These are phyloP conservation scores for Vitis hybrid DNA, from an alignment of 177 flowering plant genomes.

Conservation along the genomic window DNA sequence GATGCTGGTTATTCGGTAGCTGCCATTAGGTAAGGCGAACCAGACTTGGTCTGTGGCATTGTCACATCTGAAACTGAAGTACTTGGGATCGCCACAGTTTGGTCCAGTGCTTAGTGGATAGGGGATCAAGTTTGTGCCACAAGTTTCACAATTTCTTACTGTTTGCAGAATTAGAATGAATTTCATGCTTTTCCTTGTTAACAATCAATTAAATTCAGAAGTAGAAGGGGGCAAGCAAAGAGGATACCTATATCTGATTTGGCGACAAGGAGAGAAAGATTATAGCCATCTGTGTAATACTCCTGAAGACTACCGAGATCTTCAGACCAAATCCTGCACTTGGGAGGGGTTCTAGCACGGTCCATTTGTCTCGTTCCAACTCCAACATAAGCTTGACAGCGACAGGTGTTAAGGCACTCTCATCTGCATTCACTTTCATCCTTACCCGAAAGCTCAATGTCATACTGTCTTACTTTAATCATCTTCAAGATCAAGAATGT, in stretches of 20 bases:
- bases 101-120: conserved; percentile 17
- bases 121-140: conserved; percentile 15
- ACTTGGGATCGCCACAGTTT: conserved; percentile 15
- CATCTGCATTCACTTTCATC: too few relatives aligned
- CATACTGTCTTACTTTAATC: conserved; percentile 4
- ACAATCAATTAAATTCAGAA: too few relatives aligned
- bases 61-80: conserved; percentile 8
- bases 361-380: too few relatives aligned
- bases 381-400: too few relatives aligned
- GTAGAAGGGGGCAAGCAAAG: too few relatives aligned
- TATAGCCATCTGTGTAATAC: not conserved
- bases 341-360: too few relatives aligned
- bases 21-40: not conserved
- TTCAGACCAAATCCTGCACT: conserved; percentile 17
- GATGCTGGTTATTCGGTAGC: conserved; percentile 3
- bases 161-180: not conserved
- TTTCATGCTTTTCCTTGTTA: too few relatives aligned
- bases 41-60: not conserved
- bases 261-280: conserved; percentile 21
- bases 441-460: too few relatives aligned
- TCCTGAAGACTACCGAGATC: conserved; percentile 21
- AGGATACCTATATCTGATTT: conserved; percentile 22
- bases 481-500: not conserved
- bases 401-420: too few relatives aligned
- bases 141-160: conserved; percentile 6